A percentile compares a stretch with the other conserved stretches of the same genome.
These are phyloP conservation scores for Rhodomyrtus psidioides DNA, from an alignment of 441 rosid species.

Conservation along the genomic window DNA sequence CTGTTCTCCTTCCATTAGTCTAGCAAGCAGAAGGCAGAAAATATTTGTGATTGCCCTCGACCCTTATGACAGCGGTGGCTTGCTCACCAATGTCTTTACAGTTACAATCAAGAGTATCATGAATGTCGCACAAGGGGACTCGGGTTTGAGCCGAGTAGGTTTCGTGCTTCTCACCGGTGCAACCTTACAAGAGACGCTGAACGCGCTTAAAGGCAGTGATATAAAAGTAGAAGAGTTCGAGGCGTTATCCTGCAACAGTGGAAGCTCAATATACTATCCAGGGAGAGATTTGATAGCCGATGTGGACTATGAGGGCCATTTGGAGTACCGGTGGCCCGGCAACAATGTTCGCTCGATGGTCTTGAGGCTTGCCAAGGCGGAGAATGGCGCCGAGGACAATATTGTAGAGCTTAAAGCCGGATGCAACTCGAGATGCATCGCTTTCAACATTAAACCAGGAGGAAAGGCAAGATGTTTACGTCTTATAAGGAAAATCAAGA, in stretches of 20 bases:
- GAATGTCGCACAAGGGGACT: slow-evolving; percentile 49
- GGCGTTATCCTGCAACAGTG: slow-evolving; percentile 77
- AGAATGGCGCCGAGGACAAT: slow-evolving; percentile 47
- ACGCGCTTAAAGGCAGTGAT: slow-evolving; percentile 38
- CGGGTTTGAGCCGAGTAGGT: slow-evolving; percentile 46
- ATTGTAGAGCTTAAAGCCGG: slow-evolving; percentile 33
- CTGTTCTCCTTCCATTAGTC: slow-evolving; percentile 28
- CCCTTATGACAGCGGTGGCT: slow-evolving; percentile 44
- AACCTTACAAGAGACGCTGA: slow-evolving; percentile 48
- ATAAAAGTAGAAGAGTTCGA: slow-evolving; percentile 70
- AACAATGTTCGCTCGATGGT: slow-evolving; percentile 52
- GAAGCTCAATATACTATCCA: slow-evolving; percentile 70
- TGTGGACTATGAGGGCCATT: slow-evolving; percentile 62
- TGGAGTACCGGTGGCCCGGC: slow-evolving; percentile 86
- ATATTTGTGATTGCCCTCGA: slow-evolving; percentile 65
- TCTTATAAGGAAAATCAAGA: not conserved
- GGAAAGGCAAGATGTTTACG: slow-evolving; percentile 38
- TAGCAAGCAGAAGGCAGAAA: slow-evolving; percentile 74
- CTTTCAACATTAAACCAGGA: slow-evolving; percentile 58
- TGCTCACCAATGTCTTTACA: slow-evolving; percentile 29
- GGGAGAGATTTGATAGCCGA: slow-evolving; percentile 76
- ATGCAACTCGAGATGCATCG: slow-evolving; percentile 56
- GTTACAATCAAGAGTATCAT: slow-evolving; percentile 48
- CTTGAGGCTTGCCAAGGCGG: slow-evolving; percentile 42
- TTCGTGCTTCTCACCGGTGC: slow-evolving; percentile 63